These are phyloP conservation scores for Echites panduratus DNA, from an alignment of 257 asterid species.

Conservation along the genomic window DNA sequence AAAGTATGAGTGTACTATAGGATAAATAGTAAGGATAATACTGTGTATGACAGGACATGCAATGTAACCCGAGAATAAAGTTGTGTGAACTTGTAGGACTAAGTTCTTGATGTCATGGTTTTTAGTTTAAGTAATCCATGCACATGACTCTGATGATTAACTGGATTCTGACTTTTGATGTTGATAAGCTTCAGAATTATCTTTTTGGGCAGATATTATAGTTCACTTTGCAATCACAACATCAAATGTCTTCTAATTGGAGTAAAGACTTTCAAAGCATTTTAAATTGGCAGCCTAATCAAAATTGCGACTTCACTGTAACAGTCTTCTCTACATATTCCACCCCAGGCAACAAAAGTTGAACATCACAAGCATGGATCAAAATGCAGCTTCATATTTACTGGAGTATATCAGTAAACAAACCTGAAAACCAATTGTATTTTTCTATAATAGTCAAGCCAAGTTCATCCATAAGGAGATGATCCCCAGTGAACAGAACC, in stretches of 20 bases:
- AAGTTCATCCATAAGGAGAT: conserved; percentile 44
- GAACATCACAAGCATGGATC: background rate
- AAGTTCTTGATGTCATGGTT: background rate
- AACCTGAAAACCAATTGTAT: conserved; percentile 50
- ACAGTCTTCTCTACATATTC: background rate
- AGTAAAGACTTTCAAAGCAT: background rate
- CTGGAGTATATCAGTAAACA: conserved; percentile 18
- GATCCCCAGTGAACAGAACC: conserved; percentile 68
- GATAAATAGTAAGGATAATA: background rate
- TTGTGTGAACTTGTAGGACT: background rate
- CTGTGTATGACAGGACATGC: background rate
- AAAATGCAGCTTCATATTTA: background rate
- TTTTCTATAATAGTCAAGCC: conserved; percentile 42
- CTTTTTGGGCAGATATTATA: background rate
- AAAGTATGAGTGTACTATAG: background rate
- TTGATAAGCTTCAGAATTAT: background rate
- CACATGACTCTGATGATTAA: background rate
- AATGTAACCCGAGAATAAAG: background rate
- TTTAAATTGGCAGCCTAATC: background rate
- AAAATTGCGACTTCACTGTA: background rate
- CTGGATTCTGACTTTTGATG: background rate
- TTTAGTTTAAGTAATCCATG: background rate
- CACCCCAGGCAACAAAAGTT: background rate
- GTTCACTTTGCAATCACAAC: background rate
- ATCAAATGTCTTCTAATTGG: background rate